A percentile compares a stretch with the other conserved stretches of the same genome.
These are phyloP conservation scores for Pterocarpus macrocarpus DNA, from an alignment of 306 rosid species.

Conservation along the genomic window DNA sequence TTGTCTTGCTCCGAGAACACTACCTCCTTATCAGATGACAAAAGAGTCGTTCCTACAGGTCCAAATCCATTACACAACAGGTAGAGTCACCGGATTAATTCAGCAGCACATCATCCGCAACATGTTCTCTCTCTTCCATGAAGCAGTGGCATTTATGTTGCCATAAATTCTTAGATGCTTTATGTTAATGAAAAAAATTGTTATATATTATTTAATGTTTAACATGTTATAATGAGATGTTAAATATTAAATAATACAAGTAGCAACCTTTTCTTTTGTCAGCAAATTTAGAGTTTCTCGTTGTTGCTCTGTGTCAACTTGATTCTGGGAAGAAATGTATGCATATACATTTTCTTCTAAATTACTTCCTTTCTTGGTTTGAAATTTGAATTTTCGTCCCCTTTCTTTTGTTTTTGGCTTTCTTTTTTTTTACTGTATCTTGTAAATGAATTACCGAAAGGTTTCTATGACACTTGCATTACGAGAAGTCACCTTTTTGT, in stretches of 20 bases:
- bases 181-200: background rate
- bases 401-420: constrained; percentile 2
- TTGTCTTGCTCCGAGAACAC: constrained; percentile 47
- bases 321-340: constrained; percentile 43
- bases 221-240: background rate
- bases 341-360: constrained; percentile 30
- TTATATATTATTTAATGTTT: background rate
- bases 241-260: background rate
- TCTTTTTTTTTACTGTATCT: background rate
- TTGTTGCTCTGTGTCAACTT: constrained; percentile 21
- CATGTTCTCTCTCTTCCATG: constrained; percentile 9
- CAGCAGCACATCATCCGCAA: constrained; percentile 11
- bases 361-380: background rate
- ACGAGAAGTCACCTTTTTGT: background rate
- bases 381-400: background rate
- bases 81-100: constrained; percentile 44
- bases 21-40: constrained; percentile 57
- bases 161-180: background rate
- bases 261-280: background rate
- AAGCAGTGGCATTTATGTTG: background rate
- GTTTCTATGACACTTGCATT: constrained; percentile 25
- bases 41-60: constrained; percentile 87
- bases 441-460: constrained; percentile 46
- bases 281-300: background rate
- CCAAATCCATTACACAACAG: constrained; percentile 92